A percentile compares a stretch with the other conserved stretches of the same genome.
phyloP scores from a whole-genome alignment of 768 basidiomycete species.

The Mycena alexandri region DNA sequence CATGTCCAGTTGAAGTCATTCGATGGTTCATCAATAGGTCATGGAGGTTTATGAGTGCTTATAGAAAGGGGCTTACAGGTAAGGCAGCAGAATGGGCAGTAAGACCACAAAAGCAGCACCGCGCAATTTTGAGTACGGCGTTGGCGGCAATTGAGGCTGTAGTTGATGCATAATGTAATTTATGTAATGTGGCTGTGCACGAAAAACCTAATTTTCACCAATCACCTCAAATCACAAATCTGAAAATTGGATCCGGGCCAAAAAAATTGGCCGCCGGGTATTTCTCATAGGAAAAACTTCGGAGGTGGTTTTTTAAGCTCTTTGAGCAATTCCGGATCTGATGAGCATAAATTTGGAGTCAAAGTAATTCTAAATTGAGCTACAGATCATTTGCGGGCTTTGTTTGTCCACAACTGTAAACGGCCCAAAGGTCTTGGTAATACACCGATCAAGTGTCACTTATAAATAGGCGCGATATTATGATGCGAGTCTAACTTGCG shows the following conservation, averaged over 20 bases:
- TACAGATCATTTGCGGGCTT: constrained; percentile 6
- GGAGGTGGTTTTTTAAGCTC: too few relatives aligned
- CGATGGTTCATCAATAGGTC: too few relatives aligned
- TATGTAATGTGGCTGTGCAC: too few relatives aligned
- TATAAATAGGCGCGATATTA: too few relatives aligned
- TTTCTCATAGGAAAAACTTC: too few relatives aligned
- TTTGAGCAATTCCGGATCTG: too few relatives aligned
- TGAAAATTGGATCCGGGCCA: constrained; percentile 6
- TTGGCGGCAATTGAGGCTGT: background rate
- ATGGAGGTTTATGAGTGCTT: too few relatives aligned
- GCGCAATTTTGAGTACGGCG: background rate
- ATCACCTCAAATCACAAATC: background rate
- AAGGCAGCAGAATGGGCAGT: background rate
- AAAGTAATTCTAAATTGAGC: constrained; percentile 4
- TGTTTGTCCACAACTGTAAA: constrained; percentile 6
- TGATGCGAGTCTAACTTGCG: too few relatives aligned
- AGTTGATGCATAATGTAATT: background rate
- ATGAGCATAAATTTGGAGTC: too few relatives aligned
- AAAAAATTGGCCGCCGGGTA: constrained; percentile 2
- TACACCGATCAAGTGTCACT: too few relatives aligned
- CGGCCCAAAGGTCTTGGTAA: too few relatives aligned
- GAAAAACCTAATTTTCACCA: background rate
- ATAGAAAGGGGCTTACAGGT: too few relatives aligned
- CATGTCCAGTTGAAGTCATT: constrained; percentile 4
- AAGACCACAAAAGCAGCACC: background rate